phyloP scores from a whole-genome alignment of 2,329 filamentous ascomycete species.

The Cercospora berteroae region DNA sequence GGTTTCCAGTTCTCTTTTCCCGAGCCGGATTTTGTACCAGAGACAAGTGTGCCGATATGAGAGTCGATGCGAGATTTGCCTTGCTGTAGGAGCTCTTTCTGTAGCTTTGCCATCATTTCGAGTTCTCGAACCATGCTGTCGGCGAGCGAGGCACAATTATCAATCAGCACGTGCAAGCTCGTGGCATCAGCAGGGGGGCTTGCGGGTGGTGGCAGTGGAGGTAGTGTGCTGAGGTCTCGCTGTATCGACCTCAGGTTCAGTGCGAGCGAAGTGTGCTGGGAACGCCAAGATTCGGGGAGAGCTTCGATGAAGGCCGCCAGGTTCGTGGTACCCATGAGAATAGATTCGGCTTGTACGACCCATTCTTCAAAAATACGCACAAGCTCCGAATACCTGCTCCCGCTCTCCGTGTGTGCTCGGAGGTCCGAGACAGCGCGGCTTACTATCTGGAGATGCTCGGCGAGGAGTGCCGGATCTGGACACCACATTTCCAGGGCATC shows the following conservation, averaged over 20 bases:
- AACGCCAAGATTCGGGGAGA: slow-evolving; percentile 59
- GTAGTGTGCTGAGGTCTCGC: slow-evolving; percentile 50
- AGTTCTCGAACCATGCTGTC: slow-evolving; percentile 63
- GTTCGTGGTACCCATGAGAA: slow-evolving; percentile 25
- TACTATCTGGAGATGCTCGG: slow-evolving; percentile 58
- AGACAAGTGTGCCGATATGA: slow-evolving; percentile 27
- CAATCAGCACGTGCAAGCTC: slow-evolving; percentile 52
- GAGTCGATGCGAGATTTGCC: slow-evolving; percentile 60
- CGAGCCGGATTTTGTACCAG: slow-evolving; percentile 4
- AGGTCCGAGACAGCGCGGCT: slow-evolving; percentile 58
- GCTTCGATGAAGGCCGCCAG: slow-evolving; percentile 55
- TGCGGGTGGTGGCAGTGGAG: slow-evolving; percentile 29
- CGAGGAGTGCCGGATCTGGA: slow-evolving; percentile 43
- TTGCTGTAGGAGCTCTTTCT: slow-evolving; percentile 55
- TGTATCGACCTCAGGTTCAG: slow-evolving; percentile 58
- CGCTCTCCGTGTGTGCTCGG: slow-evolving; percentile 57
- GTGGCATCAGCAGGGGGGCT: slow-evolving; percentile 25
- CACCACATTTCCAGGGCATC: slow-evolving; percentile 55
- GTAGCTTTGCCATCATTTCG: slow-evolving; percentile 60
- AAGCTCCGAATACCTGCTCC: slow-evolving; percentile 56
- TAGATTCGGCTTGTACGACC: slow-evolving; percentile 40
- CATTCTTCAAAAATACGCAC: slow-evolving; percentile 61
- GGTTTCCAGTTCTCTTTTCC: slow-evolving; percentile 31
- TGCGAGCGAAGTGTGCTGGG: slow-evolving; percentile 54
- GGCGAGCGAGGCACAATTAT: slow-evolving; percentile 51